Evolutionary conservation across 78 protist species (phyloP).

Genomic region (Abeoforma whisleri): DNA sequence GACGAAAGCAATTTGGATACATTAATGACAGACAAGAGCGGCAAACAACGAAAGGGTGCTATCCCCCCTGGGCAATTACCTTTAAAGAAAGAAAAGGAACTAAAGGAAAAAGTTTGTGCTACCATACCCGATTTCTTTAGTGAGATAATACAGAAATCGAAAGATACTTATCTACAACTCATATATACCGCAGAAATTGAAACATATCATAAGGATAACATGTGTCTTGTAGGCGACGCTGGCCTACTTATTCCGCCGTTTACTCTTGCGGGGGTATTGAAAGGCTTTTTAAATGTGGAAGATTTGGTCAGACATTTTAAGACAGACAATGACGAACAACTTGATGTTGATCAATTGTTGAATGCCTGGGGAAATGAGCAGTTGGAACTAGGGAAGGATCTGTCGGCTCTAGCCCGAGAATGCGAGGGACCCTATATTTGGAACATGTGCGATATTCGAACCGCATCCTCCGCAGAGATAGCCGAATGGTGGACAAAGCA

Average conservation of each 20-base stretch:
- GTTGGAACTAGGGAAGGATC: background rate
- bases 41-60: too few relatives aligned
- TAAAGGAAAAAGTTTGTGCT: too few relatives aligned
- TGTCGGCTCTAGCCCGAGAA: background rate
- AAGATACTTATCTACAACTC: background rate
- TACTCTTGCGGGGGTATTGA: background rate
- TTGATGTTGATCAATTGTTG: background rate
- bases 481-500: background rate
- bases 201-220: background rate
- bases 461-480: background rate
- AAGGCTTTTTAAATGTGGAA: too few relatives aligned
- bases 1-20: too few relatives aligned
- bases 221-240: background rate
- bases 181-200: background rate
- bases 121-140: background rate
- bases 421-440: background rate
- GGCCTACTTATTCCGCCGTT: background rate
- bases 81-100: too few relatives aligned
- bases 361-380: background rate
- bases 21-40: too few relatives aligned
- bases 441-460: background rate
- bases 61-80: too few relatives aligned
- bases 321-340: too few relatives aligned
- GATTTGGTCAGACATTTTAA: too few relatives aligned
- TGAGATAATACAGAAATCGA: background rate